Conservation (phyloP, 1,139 yeast species). For the Schwanniomyces etchellsii region DNA sequence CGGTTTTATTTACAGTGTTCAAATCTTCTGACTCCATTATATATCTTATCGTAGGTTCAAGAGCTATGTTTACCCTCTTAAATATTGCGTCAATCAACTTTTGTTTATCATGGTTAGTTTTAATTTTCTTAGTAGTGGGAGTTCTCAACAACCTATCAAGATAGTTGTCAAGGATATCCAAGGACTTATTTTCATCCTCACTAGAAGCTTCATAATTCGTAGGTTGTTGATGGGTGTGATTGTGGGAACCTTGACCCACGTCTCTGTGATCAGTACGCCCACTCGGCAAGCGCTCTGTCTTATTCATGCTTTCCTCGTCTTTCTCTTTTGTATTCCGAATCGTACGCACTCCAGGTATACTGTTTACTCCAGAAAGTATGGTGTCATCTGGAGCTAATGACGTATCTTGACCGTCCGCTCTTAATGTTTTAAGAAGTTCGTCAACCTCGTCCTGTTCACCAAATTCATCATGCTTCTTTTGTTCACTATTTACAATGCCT, state of each 20-base stretch:
- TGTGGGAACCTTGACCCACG: too few relatives aligned
- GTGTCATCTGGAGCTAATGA: neutral
- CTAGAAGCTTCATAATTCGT: too few relatives aligned
- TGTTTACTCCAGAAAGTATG: too few relatives aligned
- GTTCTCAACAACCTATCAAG: neutral
- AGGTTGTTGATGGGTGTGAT: too few relatives aligned
- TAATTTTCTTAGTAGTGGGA: neutral
- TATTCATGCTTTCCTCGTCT: neutral
- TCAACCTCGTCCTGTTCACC: constrained; percentile 1
- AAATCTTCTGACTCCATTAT: constrained; percentile 11
- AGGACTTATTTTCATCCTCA: neutral
- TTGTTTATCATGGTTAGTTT: neutral
- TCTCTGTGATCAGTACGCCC: too few relatives aligned
- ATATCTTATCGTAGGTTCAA: constrained; percentile 19
- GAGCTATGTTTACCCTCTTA: constrained; percentile 14
- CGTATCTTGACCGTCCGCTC: neutral
- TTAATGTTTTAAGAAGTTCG: neutral
- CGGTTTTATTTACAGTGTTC: constrained; percentile 9
- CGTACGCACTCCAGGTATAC: too few relatives aligned
- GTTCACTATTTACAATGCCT: too few relatives aligned
- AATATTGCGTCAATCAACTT: constrained; percentile 13
- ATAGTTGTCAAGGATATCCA: neutral
- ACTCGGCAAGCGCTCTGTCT: neutral
- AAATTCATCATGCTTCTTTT: too few relatives aligned
- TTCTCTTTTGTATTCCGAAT: neutral